A percentile compares a stretch with the other conserved stretches of the same genome.
These are phyloP conservation scores for Cryphonectria carpinicola DNA, from an alignment of 2,329 filamentous ascomycete genomes.

Conservation along the genomic window DNA sequence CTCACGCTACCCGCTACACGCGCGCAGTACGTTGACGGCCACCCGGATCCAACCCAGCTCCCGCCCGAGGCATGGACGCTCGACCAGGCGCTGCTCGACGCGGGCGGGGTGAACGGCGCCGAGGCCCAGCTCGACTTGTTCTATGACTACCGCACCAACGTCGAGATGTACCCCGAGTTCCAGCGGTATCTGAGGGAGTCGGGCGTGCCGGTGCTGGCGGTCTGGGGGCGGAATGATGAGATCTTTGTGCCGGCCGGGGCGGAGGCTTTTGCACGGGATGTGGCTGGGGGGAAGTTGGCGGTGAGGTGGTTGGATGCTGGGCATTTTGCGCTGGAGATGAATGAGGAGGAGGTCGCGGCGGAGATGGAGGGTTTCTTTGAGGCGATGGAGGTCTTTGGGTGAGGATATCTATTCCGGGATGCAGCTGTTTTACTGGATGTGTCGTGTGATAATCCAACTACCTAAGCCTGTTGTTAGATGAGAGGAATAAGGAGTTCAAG, in stretches of 20 bases:
- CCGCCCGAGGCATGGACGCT: constrained; percentile 52
- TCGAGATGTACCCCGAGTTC: constrained; percentile 56
- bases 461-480: background rate
- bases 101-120: constrained; percentile 39
- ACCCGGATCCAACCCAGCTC: constrained; percentile 39
- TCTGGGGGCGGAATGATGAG: constrained; percentile 62
- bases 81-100: constrained; percentile 53
- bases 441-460: background rate
- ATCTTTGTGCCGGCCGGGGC: constrained; percentile 56
- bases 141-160: constrained; percentile 60
- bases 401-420: background rate
- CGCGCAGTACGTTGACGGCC: constrained; percentile 50
- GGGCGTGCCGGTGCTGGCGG: constrained; percentile 57
- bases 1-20: constrained; percentile 46
- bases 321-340: constrained; percentile 55
- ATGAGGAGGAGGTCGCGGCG: constrained; percentile 37
- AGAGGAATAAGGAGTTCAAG: background rate
- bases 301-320: constrained; percentile 57
- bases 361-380: constrained; percentile 37
- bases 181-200: constrained; percentile 57
- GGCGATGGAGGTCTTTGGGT: constrained; percentile 22
- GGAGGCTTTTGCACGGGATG: constrained; percentile 56
- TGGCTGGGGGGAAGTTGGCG: constrained; percentile 45
- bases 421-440: background rate
- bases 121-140: constrained; percentile 61